Base-by-base conservation (phyloP, 176 grass and related monocot species). In the Phoenix roebelenii region DNA sequence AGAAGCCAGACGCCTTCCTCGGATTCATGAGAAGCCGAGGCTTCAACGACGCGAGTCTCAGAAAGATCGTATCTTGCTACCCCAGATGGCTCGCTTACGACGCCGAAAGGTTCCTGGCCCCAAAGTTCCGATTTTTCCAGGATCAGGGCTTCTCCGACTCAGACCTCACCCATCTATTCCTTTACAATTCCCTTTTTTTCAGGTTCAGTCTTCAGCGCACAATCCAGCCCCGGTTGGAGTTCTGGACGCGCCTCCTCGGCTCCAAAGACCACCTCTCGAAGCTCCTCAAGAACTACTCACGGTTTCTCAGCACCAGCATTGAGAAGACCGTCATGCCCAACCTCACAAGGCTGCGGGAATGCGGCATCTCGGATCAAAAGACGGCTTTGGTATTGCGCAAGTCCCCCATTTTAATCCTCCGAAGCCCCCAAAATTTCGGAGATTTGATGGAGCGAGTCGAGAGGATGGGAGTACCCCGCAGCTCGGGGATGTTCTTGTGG, bases 401-500 rank as follows among this genome's bases (percentile, higher is more conserved):
- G 5, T 4, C 7, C 15, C 57, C 23, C 1, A 1, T 6, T 2
- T 3, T 59, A 5, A 29, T 59, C 5, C 15, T 17, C 14, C 57
- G 5, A 22, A 28, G 5, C 1, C 14, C 57, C 5, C 3, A 23
- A 59, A 17, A 1, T 2, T 4, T 59, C 9, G 29, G 16, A 15
- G 57, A 10, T 15, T 59, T 25, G 16, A 16, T 59, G 14, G 15
- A 26, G 7, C 15, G 22, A 3, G 57, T 59, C 14, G 57, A 59
- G 4, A 22, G 57, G 22, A 16, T 59, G 14, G 57, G 23, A 17
- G 1, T 59, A 23, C 24, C 57, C 4, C 23, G 15, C 14, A 17
- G 57, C 22, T 59, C 57, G 23, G 25, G 15, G 15, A 59, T 60
- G 58, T 60, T 60, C 25, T 16, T n/a, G 25, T 35, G 58, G 25